phyloP scores from a whole-genome alignment of 345 rosid genomes.

The Eucalyptus lansdowneana region DNA sequence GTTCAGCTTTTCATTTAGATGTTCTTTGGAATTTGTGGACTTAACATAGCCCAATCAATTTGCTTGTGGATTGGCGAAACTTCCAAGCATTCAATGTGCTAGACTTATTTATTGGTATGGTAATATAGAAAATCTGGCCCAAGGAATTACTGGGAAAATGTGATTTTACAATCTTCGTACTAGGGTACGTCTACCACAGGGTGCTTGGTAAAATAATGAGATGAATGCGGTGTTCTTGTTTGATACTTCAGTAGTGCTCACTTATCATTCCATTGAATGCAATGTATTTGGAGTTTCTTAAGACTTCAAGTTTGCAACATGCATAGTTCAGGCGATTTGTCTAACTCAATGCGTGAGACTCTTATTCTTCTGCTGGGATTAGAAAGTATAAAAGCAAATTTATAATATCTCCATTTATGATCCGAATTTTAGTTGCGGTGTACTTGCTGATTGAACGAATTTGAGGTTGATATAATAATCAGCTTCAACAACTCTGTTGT shows the following conservation, averaged over 20 bases:
- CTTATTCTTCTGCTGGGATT: neutral
- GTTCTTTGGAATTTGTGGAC: neutral
- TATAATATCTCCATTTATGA: neutral
- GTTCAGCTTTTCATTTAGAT: neutral
- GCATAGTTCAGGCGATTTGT: neutral
- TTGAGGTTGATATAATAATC: neutral
- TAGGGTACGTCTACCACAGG: neutral
- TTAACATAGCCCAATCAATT: neutral
- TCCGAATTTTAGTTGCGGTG: neutral
- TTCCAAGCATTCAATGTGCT: neutral
- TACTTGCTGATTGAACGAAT: neutral
- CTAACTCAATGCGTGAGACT: neutral
- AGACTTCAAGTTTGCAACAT: neutral
- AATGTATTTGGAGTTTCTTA: neutral
- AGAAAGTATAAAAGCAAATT: neutral
- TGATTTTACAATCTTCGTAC: neutral
- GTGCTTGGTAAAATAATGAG: neutral
- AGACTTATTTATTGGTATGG: neutral
- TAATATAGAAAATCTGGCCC: neutral
- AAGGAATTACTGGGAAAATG: neutral
- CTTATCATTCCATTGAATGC: neutral
- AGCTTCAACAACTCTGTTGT: neutral
- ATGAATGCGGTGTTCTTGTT: neutral
- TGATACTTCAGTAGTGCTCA: neutral
- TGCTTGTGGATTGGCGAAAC: neutral